phyloP scores from a whole-genome alignment of 1,284 basidiomycete genomes.

The Coriolopsis trogii region DNA sequence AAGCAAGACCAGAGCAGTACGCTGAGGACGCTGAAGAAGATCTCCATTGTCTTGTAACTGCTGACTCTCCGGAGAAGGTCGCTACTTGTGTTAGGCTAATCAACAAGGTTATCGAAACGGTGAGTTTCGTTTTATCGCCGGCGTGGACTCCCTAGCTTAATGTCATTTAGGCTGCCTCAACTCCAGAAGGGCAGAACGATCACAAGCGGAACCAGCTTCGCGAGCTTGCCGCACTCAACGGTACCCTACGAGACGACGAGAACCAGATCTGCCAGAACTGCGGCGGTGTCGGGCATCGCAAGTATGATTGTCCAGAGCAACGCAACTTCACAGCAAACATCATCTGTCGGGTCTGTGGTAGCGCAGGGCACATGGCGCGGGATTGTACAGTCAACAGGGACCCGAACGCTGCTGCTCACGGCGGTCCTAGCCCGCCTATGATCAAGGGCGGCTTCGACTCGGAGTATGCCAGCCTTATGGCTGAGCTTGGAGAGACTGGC shows the following conservation, averaged over 20 bases:
- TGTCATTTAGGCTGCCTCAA: slow-evolving; percentile 84
- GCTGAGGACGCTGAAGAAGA: slow-evolving; percentile 98
- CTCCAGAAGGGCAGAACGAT: slow-evolving; percentile 98
- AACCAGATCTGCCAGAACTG: slow-evolving; percentile 99
- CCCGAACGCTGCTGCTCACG: slow-evolving; percentile 50
- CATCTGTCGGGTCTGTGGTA: slow-evolving; percentile 95
- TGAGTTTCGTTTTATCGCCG: slow-evolving; percentile 43
- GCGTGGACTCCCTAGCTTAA: slow-evolving; percentile 14
- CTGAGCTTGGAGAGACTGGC: slow-evolving; percentile 91
- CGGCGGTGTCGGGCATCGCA: slow-evolving; percentile 91
- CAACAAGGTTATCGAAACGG: slow-evolving; percentile 98
- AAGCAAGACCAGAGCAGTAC: slow-evolving; percentile 90
- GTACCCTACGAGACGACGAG: slow-evolving; percentile 98
- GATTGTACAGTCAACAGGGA: slow-evolving; percentile 90
- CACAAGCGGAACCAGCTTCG: slow-evolving; percentile 99
- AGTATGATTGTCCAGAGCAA: slow-evolving; percentile 97
- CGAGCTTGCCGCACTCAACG: slow-evolving; percentile 96
- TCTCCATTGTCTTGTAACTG: slow-evolving; percentile 96
- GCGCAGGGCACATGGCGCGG: slow-evolving; percentile 95
- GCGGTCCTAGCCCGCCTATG: slow-evolving; percentile 44
- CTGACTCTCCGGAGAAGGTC: slow-evolving; percentile 92
- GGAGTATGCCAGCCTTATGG: slow-evolving; percentile 97
- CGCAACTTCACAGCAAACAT: slow-evolving; percentile 97
- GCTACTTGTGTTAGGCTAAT: slow-evolving; percentile 91
- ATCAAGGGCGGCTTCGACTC: slow-evolving; percentile 86